These are phyloP conservation scores for Platanthera zijinensis DNA, from an alignment of 106 monocot genomes.

Conservation along the genomic window DNA sequence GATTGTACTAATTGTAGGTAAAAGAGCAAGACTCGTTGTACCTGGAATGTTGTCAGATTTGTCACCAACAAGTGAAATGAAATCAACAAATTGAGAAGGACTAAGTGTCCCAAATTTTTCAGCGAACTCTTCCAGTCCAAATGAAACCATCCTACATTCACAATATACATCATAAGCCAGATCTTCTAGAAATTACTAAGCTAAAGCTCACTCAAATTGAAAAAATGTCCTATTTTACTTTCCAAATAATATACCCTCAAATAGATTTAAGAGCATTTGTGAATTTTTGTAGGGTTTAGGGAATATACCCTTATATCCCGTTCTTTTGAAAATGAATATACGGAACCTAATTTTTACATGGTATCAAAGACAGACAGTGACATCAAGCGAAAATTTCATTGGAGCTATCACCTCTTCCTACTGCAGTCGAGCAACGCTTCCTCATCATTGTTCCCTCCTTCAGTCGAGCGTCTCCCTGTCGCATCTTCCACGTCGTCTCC, in stretches of 20 bases:
- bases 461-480: too few relatives aligned
- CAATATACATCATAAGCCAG: slow-evolving; percentile 11
- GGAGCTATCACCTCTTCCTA: too few relatives aligned
- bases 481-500: too few relatives aligned
- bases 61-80: slow-evolving; percentile 75
- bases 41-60: slow-evolving; percentile 93
- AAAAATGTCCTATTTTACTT: background rate
- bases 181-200: background rate
- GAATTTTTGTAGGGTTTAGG: too few relatives aligned
- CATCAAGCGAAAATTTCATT: too few relatives aligned
- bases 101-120: slow-evolving; percentile 62
- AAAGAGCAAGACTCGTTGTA: background rate
- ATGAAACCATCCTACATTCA: slow-evolving; percentile 76
- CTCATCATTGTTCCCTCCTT: too few relatives aligned
- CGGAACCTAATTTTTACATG: too few relatives aligned
- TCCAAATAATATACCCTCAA: background rate
- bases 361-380: too few relatives aligned
- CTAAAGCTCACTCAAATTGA: background rate
- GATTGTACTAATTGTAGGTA: background rate
- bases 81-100: slow-evolving; percentile 88
- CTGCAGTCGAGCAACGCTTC: too few relatives aligned
- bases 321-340: too few relatives aligned
- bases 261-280: too few relatives aligned
- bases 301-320: too few relatives aligned
- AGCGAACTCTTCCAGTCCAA: slow-evolving; percentile 90